phyloP scores from a whole-genome alignment of 2,329 filamentous ascomycete species.

The Huntiella decipiens region DNA sequence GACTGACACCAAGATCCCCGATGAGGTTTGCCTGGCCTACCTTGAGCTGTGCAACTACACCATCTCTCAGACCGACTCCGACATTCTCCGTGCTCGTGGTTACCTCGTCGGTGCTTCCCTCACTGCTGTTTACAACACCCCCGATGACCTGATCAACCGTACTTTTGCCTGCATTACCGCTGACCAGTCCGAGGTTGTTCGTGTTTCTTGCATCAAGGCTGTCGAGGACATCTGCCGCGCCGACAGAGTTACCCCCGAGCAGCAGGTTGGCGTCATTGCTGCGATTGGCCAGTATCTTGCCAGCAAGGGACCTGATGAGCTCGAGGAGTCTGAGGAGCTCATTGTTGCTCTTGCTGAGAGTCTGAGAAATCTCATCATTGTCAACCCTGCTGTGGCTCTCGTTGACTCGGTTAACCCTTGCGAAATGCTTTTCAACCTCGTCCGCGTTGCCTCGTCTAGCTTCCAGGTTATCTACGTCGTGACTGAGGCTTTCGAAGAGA shows the following conservation, averaged over 20 bases:
- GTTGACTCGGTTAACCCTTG: constrained; percentile 54
- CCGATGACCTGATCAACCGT: constrained; percentile 46
- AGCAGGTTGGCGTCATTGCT: constrained; percentile 42
- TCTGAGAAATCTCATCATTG: constrained; percentile 60
- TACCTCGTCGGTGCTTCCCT: constrained; percentile 72
- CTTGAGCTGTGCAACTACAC: constrained; percentile 65
- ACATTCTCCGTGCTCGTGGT: constrained; percentile 68
- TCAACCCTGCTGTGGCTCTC: constrained; percentile 59
- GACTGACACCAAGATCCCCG: constrained; percentile 63
- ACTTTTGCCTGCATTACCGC: constrained; percentile 56
- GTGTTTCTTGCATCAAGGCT: constrained; percentile 77
- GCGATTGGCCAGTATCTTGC: constrained; percentile 57
- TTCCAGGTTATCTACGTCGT: constrained; percentile 82
- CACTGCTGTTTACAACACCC: constrained; percentile 46
- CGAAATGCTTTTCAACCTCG: constrained; percentile 71
- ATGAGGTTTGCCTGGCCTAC: constrained; percentile 56
- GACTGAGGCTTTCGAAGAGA: constrained; percentile 77
- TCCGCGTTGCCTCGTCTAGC: constrained; percentile 72
- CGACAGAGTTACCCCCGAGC: constrained; percentile 30
- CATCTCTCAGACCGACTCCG: constrained; percentile 47
- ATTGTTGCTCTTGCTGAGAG: constrained; percentile 80
- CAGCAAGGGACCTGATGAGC: constrained; percentile 60
- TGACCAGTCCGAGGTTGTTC: constrained; percentile 72
- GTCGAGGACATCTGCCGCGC: constrained; percentile 48
- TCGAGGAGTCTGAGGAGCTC: constrained; percentile 79